phyloP scores from a whole-genome alignment of 1,284 basidiomycete species.

The Boletus nobilissimus region DNA sequence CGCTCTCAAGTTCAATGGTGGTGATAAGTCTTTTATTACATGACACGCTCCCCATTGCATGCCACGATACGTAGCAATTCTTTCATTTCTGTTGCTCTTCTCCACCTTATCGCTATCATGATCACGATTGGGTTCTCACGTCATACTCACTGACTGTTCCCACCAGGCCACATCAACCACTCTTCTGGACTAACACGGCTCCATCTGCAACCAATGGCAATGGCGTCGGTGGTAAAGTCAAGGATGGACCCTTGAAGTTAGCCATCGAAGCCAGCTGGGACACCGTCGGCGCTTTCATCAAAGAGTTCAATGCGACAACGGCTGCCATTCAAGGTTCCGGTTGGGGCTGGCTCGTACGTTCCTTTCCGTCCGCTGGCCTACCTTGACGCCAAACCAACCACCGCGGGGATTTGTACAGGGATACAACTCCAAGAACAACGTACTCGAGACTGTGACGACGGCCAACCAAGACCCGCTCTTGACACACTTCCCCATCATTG shows the following conservation, averaged over 20 bases:
- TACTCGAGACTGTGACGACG: conserved; percentile 81
- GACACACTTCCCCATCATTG: conserved; percentile 80
- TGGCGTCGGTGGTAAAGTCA: conserved; percentile 70
- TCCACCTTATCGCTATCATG: conserved; percentile 33
- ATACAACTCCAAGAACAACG: conserved; percentile 67
- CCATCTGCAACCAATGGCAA: conserved; percentile 59
- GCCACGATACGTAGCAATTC: neutral
- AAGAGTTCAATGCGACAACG: conserved; percentile 79
- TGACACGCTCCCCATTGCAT: neutral
- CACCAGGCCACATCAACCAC: conserved; percentile 86
- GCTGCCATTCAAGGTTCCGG: conserved; percentile 90
- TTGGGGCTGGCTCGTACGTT: conserved; percentile 90
- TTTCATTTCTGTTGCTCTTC: neutral
- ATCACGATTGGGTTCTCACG: conserved; percentile 31
- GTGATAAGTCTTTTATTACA: conserved; percentile 53
- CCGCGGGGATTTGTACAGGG: conserved; percentile 51
- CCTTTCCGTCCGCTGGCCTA: too few relatives aligned
- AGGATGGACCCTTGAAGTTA: conserved; percentile 72
- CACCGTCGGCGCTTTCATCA: conserved; percentile 73
- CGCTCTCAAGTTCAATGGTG: conserved; percentile 79
- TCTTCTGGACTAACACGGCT: conserved; percentile 94
- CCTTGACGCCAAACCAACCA: neutral
- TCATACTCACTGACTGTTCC: neutral
- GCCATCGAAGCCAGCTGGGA: conserved; percentile 77
- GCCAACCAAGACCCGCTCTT: conserved; percentile 92